phyloP scores from a whole-genome alignment of 208 protist species.

The Trypanosoma scelopori region DNA sequence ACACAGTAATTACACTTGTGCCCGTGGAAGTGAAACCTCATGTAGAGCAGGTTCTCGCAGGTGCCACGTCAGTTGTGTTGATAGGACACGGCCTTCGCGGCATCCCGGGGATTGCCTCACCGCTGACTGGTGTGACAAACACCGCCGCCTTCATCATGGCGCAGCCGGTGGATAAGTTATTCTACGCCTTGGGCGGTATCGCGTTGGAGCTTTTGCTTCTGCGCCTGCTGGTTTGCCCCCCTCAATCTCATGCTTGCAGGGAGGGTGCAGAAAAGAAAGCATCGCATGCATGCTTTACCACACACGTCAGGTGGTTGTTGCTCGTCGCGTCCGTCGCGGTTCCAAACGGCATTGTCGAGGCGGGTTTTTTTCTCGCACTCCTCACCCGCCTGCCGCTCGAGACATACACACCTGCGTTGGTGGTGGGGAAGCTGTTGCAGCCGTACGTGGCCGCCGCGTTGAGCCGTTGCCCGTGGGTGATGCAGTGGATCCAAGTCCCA shows the following conservation, averaged over 20 bases:
- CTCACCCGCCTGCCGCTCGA: constrained; percentile 36
- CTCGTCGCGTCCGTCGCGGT: constrained; percentile 42
- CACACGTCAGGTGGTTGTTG: constrained; percentile 37
- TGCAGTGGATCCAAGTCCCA: neutral
- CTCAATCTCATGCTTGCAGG: constrained; percentile 20
- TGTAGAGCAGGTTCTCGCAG: constrained; percentile 32
- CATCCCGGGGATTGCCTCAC: constrained; percentile 18
- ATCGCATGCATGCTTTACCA: constrained; percentile 35
- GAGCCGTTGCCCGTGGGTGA: constrained; percentile 31
- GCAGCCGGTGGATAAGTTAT: constrained; percentile 57
- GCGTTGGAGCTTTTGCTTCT: constrained; percentile 47
- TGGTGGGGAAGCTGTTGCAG: constrained; percentile 51
- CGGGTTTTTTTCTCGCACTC: constrained; percentile 46
- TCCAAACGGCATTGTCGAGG: constrained; percentile 54
- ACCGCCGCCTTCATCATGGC: constrained; percentile 5
- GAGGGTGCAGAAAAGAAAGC: neutral
- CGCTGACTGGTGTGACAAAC: neutral
- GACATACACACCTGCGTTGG: constrained; percentile 53
- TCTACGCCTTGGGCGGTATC: constrained; percentile 50
- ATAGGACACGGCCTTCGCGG: constrained; percentile 28
- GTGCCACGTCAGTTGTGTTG: constrained; percentile 40
- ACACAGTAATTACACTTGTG: neutral
- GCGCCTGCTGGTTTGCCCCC: constrained; percentile 44
- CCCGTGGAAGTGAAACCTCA: constrained; percentile 10
- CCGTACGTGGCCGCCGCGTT: constrained; percentile 56